Evolutionary conservation across 345 rosid species (phyloP).

Genomic region (Ailanthus altissimus): DNA sequence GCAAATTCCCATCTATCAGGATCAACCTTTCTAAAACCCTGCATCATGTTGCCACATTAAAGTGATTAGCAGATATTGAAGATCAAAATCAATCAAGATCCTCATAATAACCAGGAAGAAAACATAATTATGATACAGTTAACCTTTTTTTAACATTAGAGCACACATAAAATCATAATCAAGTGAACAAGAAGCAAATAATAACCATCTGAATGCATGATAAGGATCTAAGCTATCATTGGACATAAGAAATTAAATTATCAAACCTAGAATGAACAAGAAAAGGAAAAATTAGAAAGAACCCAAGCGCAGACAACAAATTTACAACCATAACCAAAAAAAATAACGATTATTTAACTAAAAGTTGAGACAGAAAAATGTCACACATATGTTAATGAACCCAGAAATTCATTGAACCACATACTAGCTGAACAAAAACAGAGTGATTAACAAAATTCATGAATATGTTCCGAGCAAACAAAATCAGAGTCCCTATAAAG

Average conservation of each 20-base stretch:
- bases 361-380: background rate
- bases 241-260: background rate
- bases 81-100: background rate
- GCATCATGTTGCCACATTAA: slow-evolving; percentile 18
- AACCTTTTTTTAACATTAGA: background rate
- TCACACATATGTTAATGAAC: background rate
- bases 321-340: background rate
- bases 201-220: no score
- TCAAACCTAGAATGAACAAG: background rate
- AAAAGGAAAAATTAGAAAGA: background rate
- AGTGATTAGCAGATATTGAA: background rate
- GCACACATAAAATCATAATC: background rate
- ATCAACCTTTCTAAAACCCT: slow-evolving; percentile 91
- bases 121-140: no score
- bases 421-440: background rate
- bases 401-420: background rate
- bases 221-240: background rate
- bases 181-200: background rate
- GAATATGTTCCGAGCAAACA: background rate
- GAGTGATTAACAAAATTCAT: background rate
- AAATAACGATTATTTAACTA: no score
- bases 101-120: background rate
- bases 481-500: background rate
- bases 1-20: slow-evolving; percentile 95
- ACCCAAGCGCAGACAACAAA: background rate